Evolutionary conservation across 1,139 yeast species (phyloP).

Genomic region (Diutina mesorugosa): DNA sequence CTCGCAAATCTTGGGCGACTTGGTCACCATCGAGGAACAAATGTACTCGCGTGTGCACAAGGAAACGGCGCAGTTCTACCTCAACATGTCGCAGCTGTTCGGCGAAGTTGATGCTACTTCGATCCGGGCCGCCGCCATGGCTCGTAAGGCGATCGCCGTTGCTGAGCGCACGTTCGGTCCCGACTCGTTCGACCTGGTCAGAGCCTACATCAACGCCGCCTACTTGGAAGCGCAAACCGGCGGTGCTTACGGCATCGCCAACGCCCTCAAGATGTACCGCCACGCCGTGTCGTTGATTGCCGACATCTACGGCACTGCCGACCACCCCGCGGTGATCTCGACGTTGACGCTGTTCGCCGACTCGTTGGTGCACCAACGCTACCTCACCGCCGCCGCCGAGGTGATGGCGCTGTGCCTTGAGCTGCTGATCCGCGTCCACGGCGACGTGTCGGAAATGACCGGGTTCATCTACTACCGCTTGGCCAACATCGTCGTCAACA

Average conservation of each 20-base stretch:
- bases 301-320: neutral
- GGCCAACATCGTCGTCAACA: conserved; percentile 40
- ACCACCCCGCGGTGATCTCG: conserved; percentile 25
- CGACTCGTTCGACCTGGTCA: conserved; percentile 67
- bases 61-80: conserved; percentile 63
- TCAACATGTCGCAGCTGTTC: conserved; percentile 53
- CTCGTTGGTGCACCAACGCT: conserved; percentile 40
- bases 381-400: conserved; percentile 18
- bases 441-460: conserved; percentile 43
- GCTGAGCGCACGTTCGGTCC: conserved; percentile 73
- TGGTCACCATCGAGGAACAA: conserved; percentile 67
- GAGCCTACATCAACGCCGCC: conserved; percentile 66
- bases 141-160: conserved; percentile 61
- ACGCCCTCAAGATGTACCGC: conserved; percentile 48
- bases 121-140: conserved; percentile 48
- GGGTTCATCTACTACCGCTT: conserved; percentile 52
- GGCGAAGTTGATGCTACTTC: conserved; percentile 43
- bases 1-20: conserved; percentile 49
- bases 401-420: conserved; percentile 31
- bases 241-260: conserved; percentile 25
- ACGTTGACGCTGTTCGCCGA: conserved; percentile 56
- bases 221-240: conserved; percentile 53
- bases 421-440: conserved; percentile 39
- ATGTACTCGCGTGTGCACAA: conserved; percentile 73
- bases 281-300: neutral